phyloP scores from a whole-genome alignment of 306 rosid genomes.

The Parietaria judaica region DNA sequence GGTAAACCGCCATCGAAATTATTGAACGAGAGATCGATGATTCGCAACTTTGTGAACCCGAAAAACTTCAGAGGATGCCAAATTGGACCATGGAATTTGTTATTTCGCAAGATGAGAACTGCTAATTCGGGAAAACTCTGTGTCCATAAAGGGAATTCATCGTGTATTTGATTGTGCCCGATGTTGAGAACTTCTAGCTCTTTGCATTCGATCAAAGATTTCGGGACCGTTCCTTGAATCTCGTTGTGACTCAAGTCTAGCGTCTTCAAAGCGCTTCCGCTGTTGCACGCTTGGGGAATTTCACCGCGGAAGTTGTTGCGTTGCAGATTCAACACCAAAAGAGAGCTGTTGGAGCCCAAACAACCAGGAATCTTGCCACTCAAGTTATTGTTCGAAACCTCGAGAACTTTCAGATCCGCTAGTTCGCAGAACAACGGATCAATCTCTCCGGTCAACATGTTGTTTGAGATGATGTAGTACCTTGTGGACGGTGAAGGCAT shows the following conservation, averaged over 20 bases:
- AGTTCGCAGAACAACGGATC: neutral
- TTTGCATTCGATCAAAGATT: constrained; percentile 3
- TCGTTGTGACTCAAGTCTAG: constrained; percentile 8
- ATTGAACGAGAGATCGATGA: constrained; percentile 3
- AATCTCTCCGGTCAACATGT: constrained; percentile 2
- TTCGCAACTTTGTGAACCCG: neutral
- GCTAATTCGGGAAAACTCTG: neutral
- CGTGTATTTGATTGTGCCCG: constrained; percentile 6
- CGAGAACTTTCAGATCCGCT: neutral
- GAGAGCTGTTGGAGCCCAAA: neutral
- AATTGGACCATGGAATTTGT: constrained; percentile 4
- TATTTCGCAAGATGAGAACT: neutral
- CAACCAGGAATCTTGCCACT: neutral
- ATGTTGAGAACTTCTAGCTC: constrained; percentile 6
- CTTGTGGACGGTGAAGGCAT: neutral
- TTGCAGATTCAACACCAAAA: neutral
- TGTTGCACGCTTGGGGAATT: neutral
- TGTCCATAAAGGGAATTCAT: constrained; percentile 1
- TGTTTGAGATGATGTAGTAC: neutral
- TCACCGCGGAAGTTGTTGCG: constrained; percentile 5
- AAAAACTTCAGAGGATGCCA: neutral
- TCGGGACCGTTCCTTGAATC: neutral
- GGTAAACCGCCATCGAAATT: neutral
- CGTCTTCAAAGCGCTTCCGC: neutral
- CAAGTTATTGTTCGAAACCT: neutral